Evolutionary conservation across 1,284 basidiomycete genomes (phyloP), one percentile per base, ranked within the genome.

Genomic region (Heterobasidion annosum): DNA sequence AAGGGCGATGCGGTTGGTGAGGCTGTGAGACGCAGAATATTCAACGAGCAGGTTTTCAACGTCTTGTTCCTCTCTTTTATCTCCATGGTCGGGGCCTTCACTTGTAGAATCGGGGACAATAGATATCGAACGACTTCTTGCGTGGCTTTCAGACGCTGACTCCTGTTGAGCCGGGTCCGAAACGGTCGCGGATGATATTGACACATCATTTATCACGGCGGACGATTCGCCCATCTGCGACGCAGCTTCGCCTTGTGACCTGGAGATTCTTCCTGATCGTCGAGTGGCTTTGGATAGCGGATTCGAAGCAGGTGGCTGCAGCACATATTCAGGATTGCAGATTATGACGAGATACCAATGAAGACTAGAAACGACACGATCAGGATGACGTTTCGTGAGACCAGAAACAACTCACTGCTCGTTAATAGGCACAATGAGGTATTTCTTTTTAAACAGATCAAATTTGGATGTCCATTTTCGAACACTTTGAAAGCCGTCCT

Each of bases 321-420:
- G 71, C 37, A 80, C 71, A 60, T 82, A 70, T 51, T 79, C 81
- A 0, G 97, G 96, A 57, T 91, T 86, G 68, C 85, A 88, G 61
- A 99, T 94, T 59, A 99, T 83, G 7, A 92, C 95, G 19, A 99
- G 79, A 68, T 97, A 99, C 97, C 97, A 99, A 71, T 99, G 97
- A 48, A 93, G 72, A 63, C 93, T 96, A 45, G 32, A 10, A 19
- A 50, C 18, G 35, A 34, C 15, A 48, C 25, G 25, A 13, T 48
- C 52, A 13, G 10, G 48, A 43, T 25, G 49, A 34, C 33, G 18
- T 45, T 51, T 35, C 50, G 50, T 32, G 3, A 44, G 37, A 2
- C 48, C 50, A 54, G 18, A 58, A 35, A 37, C 45, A 4, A 43
- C 51, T 3, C 66, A 95, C 90, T 94, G 77, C 68, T 99, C 97